Evolutionary conservation across 1,139 yeast genomes (phyloP), one percentile per base, ranked within the genome.

Genomic region (Yamadazyma dendronema): DNA sequence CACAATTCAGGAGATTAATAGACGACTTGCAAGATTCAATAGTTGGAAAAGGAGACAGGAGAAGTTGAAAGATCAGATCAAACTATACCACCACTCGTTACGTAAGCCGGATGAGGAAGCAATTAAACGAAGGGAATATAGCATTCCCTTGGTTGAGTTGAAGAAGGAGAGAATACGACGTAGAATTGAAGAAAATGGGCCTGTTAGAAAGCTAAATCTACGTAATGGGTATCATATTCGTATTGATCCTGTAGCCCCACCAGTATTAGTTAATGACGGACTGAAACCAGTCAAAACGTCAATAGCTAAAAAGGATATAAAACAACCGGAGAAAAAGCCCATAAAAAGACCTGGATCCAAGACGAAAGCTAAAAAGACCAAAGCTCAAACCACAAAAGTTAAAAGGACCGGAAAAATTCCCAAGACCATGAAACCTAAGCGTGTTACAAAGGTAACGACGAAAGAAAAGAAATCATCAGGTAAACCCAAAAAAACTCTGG

Each of bases 1-100:
- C 42, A 81, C 90, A 0, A 57, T 77, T 3, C 52, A 53, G 7
- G 83, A 79, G 40, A 72, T 84, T 17, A 59, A 65, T 11, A 50
- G 59, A 16, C 61, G 80, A 36, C 57, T 84, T 16, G 52, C 52
- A 3, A 77, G 72, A 49, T 79, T 69, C 45, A 73, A 71, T 4
- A 62, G 62, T 34, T 69, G 75, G 74, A 65, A 62, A 37, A 57
- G 52, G 38, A 52, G 72, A 12, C 55, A 53, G 23, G 68, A 64
- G 4, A 29, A 31, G 4, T 47, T 67, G 14, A 51, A 48, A 11
- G 41, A 46, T 12, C 67, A 66, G 19, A 56, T 61, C 15, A 61
- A 59, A 36, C 49, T 43, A 3, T 47, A 34, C 30, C 54, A 49
- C 12, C 41, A 41, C 19, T 38, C 42, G 4, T 43, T 41, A 7